Percentiles rank a stretch among this genome's conserved stretches.
Evolutionary conservation across 371 early-diverging fungal genomes (phyloP).

Genomic region (Rhizopus arrhizus): DNA sequence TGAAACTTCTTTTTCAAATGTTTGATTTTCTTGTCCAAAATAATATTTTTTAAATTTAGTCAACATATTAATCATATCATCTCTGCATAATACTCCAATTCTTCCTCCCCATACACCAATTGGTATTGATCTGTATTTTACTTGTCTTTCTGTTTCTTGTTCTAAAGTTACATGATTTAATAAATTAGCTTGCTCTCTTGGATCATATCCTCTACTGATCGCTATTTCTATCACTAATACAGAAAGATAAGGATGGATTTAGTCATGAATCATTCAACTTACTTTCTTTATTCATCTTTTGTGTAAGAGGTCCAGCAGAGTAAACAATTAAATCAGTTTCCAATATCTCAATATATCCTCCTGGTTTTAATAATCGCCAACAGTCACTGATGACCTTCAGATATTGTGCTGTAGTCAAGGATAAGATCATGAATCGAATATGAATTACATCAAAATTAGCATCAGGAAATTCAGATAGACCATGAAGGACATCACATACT

Average conservation of each 20-base stretch:
- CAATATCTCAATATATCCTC: slow-evolving; percentile 37
- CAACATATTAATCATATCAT: slow-evolving; percentile 32
- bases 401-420: slow-evolving; percentile 31
- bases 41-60: slow-evolving; percentile 23
- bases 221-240: slow-evolving; percentile 24
- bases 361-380: slow-evolving; percentile 32
- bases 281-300: slow-evolving; percentile 34
- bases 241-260: background rate
- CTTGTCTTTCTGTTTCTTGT: slow-evolving; percentile 23
- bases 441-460: slow-evolving; percentile 36
- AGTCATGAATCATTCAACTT: background rate
- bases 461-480: slow-evolving; percentile 25
- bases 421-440: slow-evolving; percentile 34
- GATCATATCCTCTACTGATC: slow-evolving; percentile 21
- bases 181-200: slow-evolving; percentile 15
- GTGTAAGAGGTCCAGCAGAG: slow-evolving; percentile 34
- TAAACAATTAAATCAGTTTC: slow-evolving; percentile 36
- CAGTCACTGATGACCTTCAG: slow-evolving; percentile 32
- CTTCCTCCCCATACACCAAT: slow-evolving; percentile 43
- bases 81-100: slow-evolving; percentile 34
- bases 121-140: slow-evolving; percentile 37
- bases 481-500: slow-evolving; percentile 30
- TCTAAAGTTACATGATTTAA: slow-evolving; percentile 21
- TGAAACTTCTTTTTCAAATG: slow-evolving; percentile 15
- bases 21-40: background rate